Evolutionary conservation across 495 filamentous ascomycete genomes (phyloP), one percentile per base, ranked within the genome.

Genomic region (Lepraria neglecta): DNA sequence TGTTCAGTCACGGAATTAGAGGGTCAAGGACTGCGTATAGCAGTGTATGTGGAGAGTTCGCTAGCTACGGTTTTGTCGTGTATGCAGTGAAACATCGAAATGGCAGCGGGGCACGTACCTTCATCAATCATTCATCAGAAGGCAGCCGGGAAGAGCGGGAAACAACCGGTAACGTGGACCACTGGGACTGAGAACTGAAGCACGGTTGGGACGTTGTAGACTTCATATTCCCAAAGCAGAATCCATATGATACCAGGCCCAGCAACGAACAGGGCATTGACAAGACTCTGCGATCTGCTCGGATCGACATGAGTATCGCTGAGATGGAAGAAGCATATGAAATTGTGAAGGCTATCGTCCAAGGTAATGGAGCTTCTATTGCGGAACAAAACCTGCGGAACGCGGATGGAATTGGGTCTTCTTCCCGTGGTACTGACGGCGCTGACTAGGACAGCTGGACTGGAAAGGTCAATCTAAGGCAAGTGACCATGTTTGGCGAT

Each of bases 341-440:
- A 4, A 47, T 76, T 30, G 54, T 79, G 14, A 43, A 61, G 11
- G 43, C 71, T 30, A 72, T 79, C 15, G 38, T 53, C 42, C 47
- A 60, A 11, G 50, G 59, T 21, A 21, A 47, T 27, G 50, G 76
- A 76, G 7, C 51, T 67, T 52, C 74, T 63, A 61, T 82, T 19
- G 65, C 72, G 15, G 62, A 68, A n/a, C 65, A 72, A 43, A 84
- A 83, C 58, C 65, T 82, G 17, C 70, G 78, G 38, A 74, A 73
- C 28, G 76, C 74, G 52, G 80, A 76, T 7, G 79, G 77, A 47
- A 70, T 77, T n/a, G 81, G 76, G 19, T 71, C 77, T 3, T 80
- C 77, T 59, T 82, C 80, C 19, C 59, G 38, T 40, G 59, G 50
- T 2, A 48, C 53, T n/a, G 40, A 45, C 11, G 50, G 75, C 10